Base-by-base conservation (phyloP, 1,284 basidiomycete genomes). In the Flammula alnicola region DNA sequence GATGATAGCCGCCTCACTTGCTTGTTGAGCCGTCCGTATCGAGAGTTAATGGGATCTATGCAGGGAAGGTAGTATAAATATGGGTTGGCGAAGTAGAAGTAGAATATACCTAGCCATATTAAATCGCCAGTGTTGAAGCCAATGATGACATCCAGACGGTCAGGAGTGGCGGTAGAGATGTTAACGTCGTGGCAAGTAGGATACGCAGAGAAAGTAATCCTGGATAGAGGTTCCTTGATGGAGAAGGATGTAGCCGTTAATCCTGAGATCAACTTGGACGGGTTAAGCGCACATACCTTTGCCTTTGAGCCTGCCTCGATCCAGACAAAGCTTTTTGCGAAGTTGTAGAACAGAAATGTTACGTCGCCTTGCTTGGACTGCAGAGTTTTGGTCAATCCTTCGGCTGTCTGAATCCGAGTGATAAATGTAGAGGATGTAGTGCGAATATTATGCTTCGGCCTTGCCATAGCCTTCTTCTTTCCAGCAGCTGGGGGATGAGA, bases 111-210 rank as follows among this genome's bases (percentile, higher is more conserved):
- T 52, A 97, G 78, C 92, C 95, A 97, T 43, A 99, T 73, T 19
- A 99, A 75, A 69, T 99, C 96, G 11, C 96, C 96, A 0, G 93
- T 90, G 56, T 78, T 80, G 65, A 99, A 98, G 2, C 96, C 96
- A 59, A 99, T 88, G 47, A 98, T 80, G 9, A 98, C 78, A 64
- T 99, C 97, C 31, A 98, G 73, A 36, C 85, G 81, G 44, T 93
- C 88, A 4, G 86, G 75, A 8, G 82, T 84, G 7, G 88, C 83
- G 1, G 93, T 98, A 6, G 82, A 71, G 11, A 79, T 71, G 60
- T 97, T 97, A 41, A 97, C 83, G 60, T 88, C 91, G 66, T 97
- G 93, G 61, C 93, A 95, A 0, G 94, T 96, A 5, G 93, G 93
- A 56, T 86, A 83, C 6, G 87, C 83, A 39, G 88, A 84, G 70